Conservation (phyloP, 306 rosid species). For the Cucurbita ficifolia region DNA sequence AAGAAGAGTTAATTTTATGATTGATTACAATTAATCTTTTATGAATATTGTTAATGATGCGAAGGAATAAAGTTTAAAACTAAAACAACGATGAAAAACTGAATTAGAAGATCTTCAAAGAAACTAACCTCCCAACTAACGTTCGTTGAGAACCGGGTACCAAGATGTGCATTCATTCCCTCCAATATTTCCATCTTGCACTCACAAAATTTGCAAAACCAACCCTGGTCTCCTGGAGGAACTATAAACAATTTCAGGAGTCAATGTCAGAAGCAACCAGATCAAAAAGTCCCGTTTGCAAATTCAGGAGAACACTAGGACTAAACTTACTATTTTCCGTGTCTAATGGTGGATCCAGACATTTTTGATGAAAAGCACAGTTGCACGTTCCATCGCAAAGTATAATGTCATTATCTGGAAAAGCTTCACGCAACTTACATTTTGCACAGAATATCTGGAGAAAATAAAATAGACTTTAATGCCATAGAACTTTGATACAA, state of each 20-base stretch:
- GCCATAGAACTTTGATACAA: neutral
- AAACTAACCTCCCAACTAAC: slow-evolving; percentile 67
- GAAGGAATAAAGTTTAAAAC: neutral
- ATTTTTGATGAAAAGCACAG: slow-evolving; percentile 73
- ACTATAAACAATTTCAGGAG: slow-evolving; percentile 24
- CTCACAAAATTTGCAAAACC: slow-evolving; percentile 76
- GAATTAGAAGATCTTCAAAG: neutral
- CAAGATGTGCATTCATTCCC: slow-evolving; percentile 73
- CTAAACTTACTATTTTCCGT: slow-evolving; percentile 46
- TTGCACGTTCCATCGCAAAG: slow-evolving; percentile 82
- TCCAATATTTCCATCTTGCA: slow-evolving; percentile 76
- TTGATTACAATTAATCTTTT: neutral
- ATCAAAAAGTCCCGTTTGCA: slow-evolving; percentile 1
- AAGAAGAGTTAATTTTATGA: slow-evolving; percentile 1
- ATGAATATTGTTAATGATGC: neutral
- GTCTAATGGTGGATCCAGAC: slow-evolving; percentile 76
- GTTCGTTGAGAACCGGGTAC: slow-evolving; percentile 53
- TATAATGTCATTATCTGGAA: slow-evolving; percentile 60
- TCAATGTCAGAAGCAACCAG: slow-evolving; percentile 10
- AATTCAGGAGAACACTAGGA: slow-evolving; percentile 8
- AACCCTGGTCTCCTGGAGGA: slow-evolving; percentile 72
- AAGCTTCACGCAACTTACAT: slow-evolving; percentile 59
- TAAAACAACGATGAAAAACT: neutral
- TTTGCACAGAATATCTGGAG: slow-evolving; percentile 64
- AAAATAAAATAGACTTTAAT: slow-evolving; percentile 8